phyloP scores from a whole-genome alignment of 768 basidiomycete genomes.

The Lepiota brunneoincarnata region DNA sequence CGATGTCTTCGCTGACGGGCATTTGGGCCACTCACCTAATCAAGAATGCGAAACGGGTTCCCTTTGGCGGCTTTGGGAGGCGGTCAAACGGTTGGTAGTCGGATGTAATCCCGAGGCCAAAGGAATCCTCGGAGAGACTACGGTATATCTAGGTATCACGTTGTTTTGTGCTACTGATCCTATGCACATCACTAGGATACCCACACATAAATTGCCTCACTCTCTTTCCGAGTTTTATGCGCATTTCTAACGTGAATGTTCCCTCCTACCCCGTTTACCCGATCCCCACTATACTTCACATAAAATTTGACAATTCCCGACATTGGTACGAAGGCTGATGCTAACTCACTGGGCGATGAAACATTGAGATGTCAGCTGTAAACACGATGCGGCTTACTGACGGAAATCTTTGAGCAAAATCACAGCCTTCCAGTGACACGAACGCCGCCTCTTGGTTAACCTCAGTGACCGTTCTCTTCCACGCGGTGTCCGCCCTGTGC shows the following conservation, averaged over 20 bases:
- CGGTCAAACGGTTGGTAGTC: no score
- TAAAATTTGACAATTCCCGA: background rate
- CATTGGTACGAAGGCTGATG: background rate
- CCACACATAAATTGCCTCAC: background rate
- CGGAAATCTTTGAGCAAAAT: background rate
- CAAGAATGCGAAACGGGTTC: no score
- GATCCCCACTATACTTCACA: background rate
- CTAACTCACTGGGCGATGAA: background rate
- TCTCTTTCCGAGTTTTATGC: constrained; percentile 3
- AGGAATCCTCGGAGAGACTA: constrained; percentile 4
- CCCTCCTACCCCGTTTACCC: background rate
- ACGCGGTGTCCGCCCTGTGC: constrained; percentile 43
- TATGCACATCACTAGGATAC: background rate
- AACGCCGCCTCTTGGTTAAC: constrained; percentile 21
- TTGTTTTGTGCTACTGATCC: background rate
- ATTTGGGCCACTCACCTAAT: no score
- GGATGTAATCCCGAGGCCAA: no score
- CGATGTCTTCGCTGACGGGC: no score
- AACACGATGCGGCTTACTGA: background rate
- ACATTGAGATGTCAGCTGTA: background rate
- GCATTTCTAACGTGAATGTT: background rate
- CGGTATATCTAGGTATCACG: background rate
- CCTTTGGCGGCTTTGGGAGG: background rate
- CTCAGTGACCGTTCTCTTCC: constrained; percentile 26
- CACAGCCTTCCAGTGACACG: constrained; percentile 18